Evolutionary conservation across 1,139 yeast species (phyloP), one percentile per base, ranked within the genome.

Genomic region (Pichiaceae sp.): DNA sequence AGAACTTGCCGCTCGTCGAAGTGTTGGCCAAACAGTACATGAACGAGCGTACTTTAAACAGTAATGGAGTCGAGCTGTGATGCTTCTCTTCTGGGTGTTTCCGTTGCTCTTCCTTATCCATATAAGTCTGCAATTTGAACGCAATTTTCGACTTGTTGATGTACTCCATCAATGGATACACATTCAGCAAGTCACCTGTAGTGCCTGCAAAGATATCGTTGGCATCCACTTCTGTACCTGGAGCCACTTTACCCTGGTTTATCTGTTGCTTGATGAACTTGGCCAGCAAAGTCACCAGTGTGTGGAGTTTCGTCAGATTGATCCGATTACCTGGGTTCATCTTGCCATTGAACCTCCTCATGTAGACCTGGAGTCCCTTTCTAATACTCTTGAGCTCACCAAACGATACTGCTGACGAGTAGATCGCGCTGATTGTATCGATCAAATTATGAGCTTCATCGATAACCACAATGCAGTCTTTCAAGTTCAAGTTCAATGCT

Each of bases 371-470:
- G 34, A 87, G 53, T 0, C 79, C 73, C 9, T 51, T 49, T 4
- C 70, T 60, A 1, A 74, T 64, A 6, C 53, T 43, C 4, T 52
- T 40, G 11, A 84, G 60, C 23, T 83, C 89, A 0, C 48, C 39
- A 1, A 65, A 49, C 0, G 81, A 64, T 1, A 89, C 63, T 3
- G 71, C 57, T 1, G 76, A 70, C 0, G 96, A 85, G 49, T 82
- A 71, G 43, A 89, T 62, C 1, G 83, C 64, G 1, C 80, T 72
- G 4, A 89, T 75, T 0, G 89, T 78, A 47, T 87, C 96, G 24
- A 87, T 55, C 30, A 89, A 62, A 53, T 89, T 89, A 54, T 89
- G 98, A 0, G 97, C 97, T 53, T 89, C 98, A 54, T 89, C 98
- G 28, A 89, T 79, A 3, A 91, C 72, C 1, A 91, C 73, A 5